These are phyloP conservation scores for Choricystis sp. DNA, from an alignment of 139 green algal genomes.

Conservation along the genomic window DNA sequence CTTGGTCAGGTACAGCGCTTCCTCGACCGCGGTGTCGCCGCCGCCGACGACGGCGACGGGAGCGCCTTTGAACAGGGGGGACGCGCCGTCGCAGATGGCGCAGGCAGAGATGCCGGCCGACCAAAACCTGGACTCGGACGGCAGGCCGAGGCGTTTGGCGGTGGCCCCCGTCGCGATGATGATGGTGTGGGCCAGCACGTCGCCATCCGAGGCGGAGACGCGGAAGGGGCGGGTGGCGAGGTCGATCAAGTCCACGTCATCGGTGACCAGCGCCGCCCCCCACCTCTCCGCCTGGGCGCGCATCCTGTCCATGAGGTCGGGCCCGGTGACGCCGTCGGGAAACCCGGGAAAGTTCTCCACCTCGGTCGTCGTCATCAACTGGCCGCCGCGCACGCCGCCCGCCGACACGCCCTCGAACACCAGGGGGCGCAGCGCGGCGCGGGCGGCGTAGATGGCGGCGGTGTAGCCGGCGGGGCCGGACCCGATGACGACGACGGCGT, in stretches of 20 bases:
- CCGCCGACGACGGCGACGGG: constrained; percentile 91
- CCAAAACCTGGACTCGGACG: constrained; percentile 82
- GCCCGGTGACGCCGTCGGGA: constrained; percentile 88
- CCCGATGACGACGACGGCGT: constrained; percentile 74
- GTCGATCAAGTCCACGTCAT: constrained; percentile 89
- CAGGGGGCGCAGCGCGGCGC: constrained; percentile 81
- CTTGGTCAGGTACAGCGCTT: constrained; percentile 96
- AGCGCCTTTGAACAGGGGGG: constrained; percentile 57
- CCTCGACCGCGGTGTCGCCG: constrained; percentile 88
- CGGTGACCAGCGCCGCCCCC: constrained; percentile 72
- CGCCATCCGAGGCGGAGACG: constrained; percentile 46
- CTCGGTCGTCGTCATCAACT: constrained; percentile 95
- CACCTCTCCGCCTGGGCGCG: constrained; percentile 85
- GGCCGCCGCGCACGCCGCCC: constrained; percentile 75
- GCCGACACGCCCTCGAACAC: constrained; percentile 78
- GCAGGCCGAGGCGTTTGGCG: constrained; percentile 69
- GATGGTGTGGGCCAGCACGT: constrained; percentile 56
- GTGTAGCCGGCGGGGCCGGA: constrained; percentile 76
- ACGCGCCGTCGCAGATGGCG: constrained; percentile 91
- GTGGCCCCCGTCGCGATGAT: constrained; percentile 94
- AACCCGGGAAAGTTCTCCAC: constrained; percentile 90
- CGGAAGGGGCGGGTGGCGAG: constrained; percentile 44
- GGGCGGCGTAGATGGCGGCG: constrained; percentile 78
- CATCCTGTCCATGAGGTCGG: constrained; percentile 97
- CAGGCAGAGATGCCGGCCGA: constrained; percentile 84